phyloP scores from a whole-genome alignment of 495 filamentous ascomycete genomes.

The Podospora pseudocomata region DNA sequence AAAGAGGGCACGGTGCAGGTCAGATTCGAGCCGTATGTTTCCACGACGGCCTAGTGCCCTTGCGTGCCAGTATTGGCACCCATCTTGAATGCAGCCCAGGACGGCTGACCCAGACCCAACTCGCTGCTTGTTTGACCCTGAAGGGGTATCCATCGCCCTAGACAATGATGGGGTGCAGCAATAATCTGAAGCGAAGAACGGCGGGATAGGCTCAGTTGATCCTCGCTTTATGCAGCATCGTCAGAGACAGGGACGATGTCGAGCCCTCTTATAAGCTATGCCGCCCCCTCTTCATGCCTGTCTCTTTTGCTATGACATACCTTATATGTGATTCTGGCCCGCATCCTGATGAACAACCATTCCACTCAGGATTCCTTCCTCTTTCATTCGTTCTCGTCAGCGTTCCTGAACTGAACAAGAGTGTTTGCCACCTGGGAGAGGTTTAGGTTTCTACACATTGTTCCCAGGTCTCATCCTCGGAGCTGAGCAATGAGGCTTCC shows the following conservation, averaged over 20 bases:
- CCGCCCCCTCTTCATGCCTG: conserved; percentile 19
- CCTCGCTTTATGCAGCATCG: conserved; percentile 14
- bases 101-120: not conserved
- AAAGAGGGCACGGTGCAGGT: conserved; percentile 13
- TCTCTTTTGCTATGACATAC: conserved; percentile 21
- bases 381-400: conserved; percentile 43
- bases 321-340: conserved; percentile 36
- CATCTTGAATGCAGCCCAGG: conserved; percentile 8
- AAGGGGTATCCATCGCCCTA: conserved; percentile 16
- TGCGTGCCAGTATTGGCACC: conserved; percentile 40
- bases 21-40: conserved; percentile 5
- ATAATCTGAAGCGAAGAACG: conserved; percentile 18
- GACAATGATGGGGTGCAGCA: conserved; percentile 17
- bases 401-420: conserved; percentile 16
- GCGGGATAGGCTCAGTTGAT: conserved; percentile 13
- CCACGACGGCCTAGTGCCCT: conserved; percentile 31
- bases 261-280: conserved; percentile 26
- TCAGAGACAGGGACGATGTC: conserved; percentile 6
- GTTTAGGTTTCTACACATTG: conserved; percentile 9
- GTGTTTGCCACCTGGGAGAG: conserved; percentile 9
- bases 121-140: conserved; percentile 10
- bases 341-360: conserved; percentile 31
- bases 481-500: conserved; percentile 26
- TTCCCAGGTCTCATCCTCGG: conserved; percentile 22
- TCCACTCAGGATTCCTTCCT: conserved; percentile 53